Evolutionary conservation across 208 protist species (phyloP).

Genomic region (Wallacemonas collosoma): DNA sequence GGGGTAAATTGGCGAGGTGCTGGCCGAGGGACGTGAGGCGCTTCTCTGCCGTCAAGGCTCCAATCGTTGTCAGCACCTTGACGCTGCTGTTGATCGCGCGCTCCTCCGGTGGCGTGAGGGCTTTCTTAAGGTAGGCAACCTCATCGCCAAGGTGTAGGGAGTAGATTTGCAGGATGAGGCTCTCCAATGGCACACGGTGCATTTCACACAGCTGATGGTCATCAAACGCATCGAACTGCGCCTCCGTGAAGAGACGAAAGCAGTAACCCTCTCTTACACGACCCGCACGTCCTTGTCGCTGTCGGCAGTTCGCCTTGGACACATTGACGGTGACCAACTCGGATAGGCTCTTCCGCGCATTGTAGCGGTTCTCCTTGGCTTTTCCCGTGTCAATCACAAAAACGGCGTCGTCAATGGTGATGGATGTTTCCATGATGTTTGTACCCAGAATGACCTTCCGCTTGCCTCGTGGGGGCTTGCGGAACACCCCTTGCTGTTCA

Average conservation of each 20-base stretch:
- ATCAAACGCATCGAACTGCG: constrained; percentile 78
- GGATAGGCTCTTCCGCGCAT: constrained; percentile 77
- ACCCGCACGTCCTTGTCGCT: constrained; percentile 95
- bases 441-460: constrained; percentile 96
- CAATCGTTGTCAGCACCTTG: constrained; percentile 80
- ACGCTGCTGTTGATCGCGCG: constrained; percentile 84
- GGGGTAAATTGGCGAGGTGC: constrained; percentile 91
- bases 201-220: constrained; percentile 96
- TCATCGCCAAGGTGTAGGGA: constrained; percentile 86
- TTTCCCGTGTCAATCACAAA: constrained; percentile 98
- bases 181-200: constrained; percentile 94
- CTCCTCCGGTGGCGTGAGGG: constrained; percentile 83
- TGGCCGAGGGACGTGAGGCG: constrained; percentile 91
- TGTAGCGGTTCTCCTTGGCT: constrained; percentile 95
- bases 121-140: constrained; percentile 89
- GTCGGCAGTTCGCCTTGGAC: constrained; percentile 93
- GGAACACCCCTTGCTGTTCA: constrained; percentile 95
- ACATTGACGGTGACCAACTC: constrained; percentile 92
- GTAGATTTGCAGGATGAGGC: constrained; percentile 95
- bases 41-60: constrained; percentile 82
- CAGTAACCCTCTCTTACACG: constrained; percentile 95
- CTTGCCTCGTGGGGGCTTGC: constrained; percentile 76
- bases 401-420: constrained; percentile 98
- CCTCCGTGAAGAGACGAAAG: constrained; percentile 94
- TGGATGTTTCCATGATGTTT: constrained; percentile 98